Percentiles rank a stretch among this genome's conserved stretches.
Evolutionary conservation across 306 rosid species (phyloP).

Genomic region (Cicer chorassanicum): DNA sequence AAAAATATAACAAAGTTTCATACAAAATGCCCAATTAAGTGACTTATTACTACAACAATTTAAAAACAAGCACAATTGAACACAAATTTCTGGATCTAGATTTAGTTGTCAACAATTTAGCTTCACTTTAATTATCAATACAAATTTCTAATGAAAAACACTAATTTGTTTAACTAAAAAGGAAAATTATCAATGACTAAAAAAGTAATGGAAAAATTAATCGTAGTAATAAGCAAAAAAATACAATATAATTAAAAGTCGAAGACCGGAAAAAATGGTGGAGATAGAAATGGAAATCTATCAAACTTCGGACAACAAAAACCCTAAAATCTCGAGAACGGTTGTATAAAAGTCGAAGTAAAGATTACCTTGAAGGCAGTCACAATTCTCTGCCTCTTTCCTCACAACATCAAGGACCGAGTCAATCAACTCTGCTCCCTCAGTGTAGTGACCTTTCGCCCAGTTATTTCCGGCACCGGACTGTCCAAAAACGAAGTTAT

Average conservation of each 20-base stretch:
- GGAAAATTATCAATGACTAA: background rate
- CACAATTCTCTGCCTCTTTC: constrained; percentile 63
- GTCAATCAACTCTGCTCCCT: constrained; percentile 63
- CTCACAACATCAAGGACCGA: constrained; percentile 64
- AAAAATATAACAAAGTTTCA: background rate
- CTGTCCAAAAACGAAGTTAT: constrained; percentile 62
- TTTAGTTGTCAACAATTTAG: background rate
- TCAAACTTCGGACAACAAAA: background rate
- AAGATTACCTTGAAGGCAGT: constrained; percentile 62
- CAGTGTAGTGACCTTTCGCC: constrained; percentile 71
- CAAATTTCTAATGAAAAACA: background rate
- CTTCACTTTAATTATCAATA: background rate
- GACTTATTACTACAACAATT: background rate
- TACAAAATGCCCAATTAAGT: background rate
- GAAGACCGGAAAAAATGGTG: background rate
- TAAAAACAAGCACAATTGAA: background rate
- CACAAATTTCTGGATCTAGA: background rate
- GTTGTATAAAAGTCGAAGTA: background rate
- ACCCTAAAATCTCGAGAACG: background rate
- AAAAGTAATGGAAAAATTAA: background rate
- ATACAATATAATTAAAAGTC: too few relatives aligned
- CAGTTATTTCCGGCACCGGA: constrained; percentile 69
- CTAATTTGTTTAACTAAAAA: background rate
- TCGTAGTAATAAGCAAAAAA: too few relatives aligned
- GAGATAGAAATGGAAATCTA: background rate